Evolutionary conservation across 2,329 filamentous ascomycete species (phyloP), one percentile per base, ranked within the genome.

Genomic region (Aspergillus tamarii): DNA sequence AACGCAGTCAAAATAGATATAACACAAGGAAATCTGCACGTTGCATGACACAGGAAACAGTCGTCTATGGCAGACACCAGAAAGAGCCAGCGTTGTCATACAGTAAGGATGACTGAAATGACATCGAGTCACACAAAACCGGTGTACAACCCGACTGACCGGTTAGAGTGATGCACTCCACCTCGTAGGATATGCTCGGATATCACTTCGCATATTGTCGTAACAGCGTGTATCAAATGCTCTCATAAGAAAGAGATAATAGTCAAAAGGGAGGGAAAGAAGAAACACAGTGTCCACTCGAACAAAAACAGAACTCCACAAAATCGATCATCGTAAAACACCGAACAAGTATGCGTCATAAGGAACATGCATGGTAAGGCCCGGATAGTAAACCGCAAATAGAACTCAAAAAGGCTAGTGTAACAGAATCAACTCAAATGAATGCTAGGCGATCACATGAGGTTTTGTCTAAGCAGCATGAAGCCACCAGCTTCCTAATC

Each of bases 61-160:
- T 52, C 16, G 8, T 12, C 23, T 23, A 28, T 48, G 45, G 23
- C 12, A 26, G 45, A 48, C 45, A 48, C 19, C 26, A 4, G 26
- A 26, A 28, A n/a, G 36, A 36, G 11, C n/a, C 34, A 43, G 48
- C n/a, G 19, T 52, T 28, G 50, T 61, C 54, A 36, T 41, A 56
- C 32, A 23, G 26, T 4, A 46, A 60, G 32, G 39, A 54, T 52
- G n/a, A 54, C 46, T 8, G 28, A n/a, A 48, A 45, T 43, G 28
- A 21, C 10, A 30, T 65, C 63, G 48, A 57, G 57, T 58, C 57
- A 39, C 16, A 54, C 57, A 60, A 63, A 46, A 58, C 60, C 52
- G 46, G 52, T 62, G 57, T 60, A 60, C 57, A 58, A 55, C 52
- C 52, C 52, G 21, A 55, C 46, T 36, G 60, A 28, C 34, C 46